Percentiles rank a stretch among this genome's conserved stretches.
These are phyloP conservation scores for Cercophora scortea DNA, from an alignment of 495 filamentous ascomycete species.

Conservation along the genomic window DNA sequence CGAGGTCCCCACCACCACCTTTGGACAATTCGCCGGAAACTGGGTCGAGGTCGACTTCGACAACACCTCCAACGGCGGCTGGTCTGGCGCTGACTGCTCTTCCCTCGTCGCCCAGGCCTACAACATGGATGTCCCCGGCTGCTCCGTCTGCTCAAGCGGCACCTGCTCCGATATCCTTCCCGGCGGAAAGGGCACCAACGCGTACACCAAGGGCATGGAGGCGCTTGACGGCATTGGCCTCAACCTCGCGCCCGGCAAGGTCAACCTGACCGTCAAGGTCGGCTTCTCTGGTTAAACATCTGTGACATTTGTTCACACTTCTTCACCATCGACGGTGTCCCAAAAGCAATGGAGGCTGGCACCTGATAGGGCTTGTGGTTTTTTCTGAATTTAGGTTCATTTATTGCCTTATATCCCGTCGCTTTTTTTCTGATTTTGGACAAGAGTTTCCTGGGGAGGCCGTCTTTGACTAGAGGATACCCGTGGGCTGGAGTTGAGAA, in stretches of 20 bases:
- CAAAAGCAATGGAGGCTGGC: background rate
- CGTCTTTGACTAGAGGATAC: too few species aligned
- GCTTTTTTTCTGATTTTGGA: too few species aligned
- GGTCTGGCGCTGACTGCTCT: conserved; percentile 32
- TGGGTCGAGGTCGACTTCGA: conserved; percentile 31
- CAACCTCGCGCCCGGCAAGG: conserved; percentile 17
- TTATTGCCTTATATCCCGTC: too few species aligned
- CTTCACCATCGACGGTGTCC: conserved; percentile 1
- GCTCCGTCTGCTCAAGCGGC: conserved; percentile 21
- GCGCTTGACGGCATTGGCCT: conserved; percentile 26
- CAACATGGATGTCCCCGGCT: conserved; percentile 24
- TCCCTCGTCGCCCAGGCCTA: conserved; percentile 24
- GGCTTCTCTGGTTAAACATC: conserved; percentile 4
- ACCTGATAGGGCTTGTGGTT: conserved; percentile 5
- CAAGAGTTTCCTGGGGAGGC: too few species aligned
- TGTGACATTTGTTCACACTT: background rate
- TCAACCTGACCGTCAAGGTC: conserved; percentile 14
- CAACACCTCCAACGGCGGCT: conserved; percentile 26
- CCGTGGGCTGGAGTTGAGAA: too few species aligned
- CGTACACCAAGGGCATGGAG: conserved; percentile 29
- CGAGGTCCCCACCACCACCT: conserved; percentile 12
- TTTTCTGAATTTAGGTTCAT: too few species aligned
- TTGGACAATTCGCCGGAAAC: conserved; percentile 22
- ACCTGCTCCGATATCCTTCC: conserved; percentile 25
- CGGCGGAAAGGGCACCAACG: conserved; percentile 25